phyloP scores from a whole-genome alignment of 2,329 filamentous ascomycete genomes.

The Ceratocystiopsis brevicomis region DNA sequence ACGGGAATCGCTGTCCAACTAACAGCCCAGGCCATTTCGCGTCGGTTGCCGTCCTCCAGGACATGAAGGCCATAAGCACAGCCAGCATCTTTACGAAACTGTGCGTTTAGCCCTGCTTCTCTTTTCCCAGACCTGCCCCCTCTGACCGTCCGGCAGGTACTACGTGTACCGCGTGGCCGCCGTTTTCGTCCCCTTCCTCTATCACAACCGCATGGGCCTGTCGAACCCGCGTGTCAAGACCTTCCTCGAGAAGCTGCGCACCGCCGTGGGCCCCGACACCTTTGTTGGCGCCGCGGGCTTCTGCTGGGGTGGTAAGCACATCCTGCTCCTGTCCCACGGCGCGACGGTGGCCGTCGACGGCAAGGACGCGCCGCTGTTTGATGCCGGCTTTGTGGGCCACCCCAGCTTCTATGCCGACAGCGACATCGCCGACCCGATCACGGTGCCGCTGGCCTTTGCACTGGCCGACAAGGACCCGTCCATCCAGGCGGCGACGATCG shows the following conservation, averaged over 20 bases:
- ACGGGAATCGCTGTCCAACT: no score
- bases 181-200: conserved; percentile 16
- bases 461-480: conserved; percentile 25
- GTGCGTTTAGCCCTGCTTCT: conserved; percentile 8
- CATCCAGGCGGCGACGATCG: conserved; percentile 17
- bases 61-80: conserved; percentile 12
- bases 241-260: conserved; percentile 20
- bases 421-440: conserved; percentile 26
- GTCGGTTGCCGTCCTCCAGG: conserved; percentile 15
- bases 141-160: conserved; percentile 8
- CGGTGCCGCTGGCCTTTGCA: conserved; percentile 26
- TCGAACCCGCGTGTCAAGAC: conserved; percentile 17
- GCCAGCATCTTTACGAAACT: conserved; percentile 14
- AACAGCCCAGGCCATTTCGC: conserved; percentile 18
- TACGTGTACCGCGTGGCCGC: conserved; percentile 11
- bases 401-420: conserved; percentile 7
- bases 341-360: conserved; percentile 12
- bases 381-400: not conserved
- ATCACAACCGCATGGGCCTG: conserved; percentile 15
- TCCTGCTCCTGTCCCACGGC: conserved; percentile 25
- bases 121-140: not conserved
- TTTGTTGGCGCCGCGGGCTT: conserved; percentile 36
- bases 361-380: conserved; percentile 18
- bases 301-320: conserved; percentile 44
- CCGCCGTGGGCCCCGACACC: conserved; percentile 13